Conservation (phyloP, 225 moss, liverwort and hornwort species). For the Takakia lepidozioides region DNA sequence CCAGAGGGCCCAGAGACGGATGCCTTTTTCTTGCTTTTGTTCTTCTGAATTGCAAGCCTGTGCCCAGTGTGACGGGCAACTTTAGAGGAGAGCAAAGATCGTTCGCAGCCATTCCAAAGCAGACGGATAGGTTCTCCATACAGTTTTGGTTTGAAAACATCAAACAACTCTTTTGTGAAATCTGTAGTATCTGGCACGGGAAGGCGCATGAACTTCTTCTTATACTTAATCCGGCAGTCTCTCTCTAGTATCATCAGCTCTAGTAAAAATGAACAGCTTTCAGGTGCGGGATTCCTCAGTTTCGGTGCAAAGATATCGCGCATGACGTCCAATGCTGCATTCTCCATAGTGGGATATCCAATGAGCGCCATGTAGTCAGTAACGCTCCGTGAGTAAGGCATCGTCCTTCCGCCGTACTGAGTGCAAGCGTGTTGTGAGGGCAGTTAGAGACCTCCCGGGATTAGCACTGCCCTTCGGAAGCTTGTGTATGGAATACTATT, state of each 20-base stretch:
- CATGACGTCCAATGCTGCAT: slow-evolving; percentile 13
- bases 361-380: too few species aligned
- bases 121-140: slow-evolving; percentile 17
- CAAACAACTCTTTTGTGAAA: slow-evolving; percentile 25
- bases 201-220: slow-evolving; percentile 8
- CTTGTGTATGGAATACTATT: too few species aligned
- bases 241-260: slow-evolving; percentile 16
- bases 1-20: not conserved
- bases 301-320: not conserved
- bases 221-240: slow-evolving; percentile 8
- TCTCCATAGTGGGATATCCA: slow-evolving; percentile 19
- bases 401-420: too few species aligned
- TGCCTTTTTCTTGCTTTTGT: slow-evolving; percentile 12
- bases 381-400: too few species aligned
- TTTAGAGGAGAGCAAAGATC: slow-evolving; percentile 12
- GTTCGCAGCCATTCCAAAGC: slow-evolving; percentile 13
- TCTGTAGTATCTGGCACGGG: slow-evolving; percentile 8
- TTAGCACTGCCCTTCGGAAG: too few species aligned
- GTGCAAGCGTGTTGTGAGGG: too few species aligned
- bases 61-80: slow-evolving; percentile 12
- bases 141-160: slow-evolving; percentile 20
- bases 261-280: slow-evolving; percentile 18
- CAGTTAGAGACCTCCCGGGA: too few species aligned
- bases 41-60: slow-evolving; percentile 14
- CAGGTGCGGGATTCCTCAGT: slow-evolving; percentile 1